A percentile compares a stretch with the other conserved stretches of the same genome.
Conservation (phyloP, 2,329 filamentous ascomycete species). For the Cordyceps cateniannulata region DNA sequence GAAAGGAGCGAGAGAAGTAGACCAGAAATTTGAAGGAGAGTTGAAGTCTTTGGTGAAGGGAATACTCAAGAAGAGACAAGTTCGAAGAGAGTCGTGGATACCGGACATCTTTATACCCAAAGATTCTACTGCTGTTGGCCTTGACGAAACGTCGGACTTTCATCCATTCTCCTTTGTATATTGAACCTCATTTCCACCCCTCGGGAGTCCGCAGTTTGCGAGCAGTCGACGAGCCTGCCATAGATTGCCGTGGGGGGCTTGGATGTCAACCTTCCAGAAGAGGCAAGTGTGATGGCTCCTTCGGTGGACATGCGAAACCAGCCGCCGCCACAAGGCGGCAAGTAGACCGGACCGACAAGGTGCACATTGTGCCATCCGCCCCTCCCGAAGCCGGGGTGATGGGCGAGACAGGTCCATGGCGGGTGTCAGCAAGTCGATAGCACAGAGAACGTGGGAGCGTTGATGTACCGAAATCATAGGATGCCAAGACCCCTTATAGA, state of each 20-base stretch:
- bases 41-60: background rate
- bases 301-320: too few relatives aligned
- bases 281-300: too few relatives aligned
- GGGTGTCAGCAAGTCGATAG: too few relatives aligned
- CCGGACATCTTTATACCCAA: background rate
- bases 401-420: too few relatives aligned
- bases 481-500: too few relatives aligned
- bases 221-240: background rate
- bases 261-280: background rate
- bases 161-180: background rate
- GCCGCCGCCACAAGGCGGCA: too few relatives aligned
- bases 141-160: background rate
- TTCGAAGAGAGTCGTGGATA: background rate
- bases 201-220: background rate
- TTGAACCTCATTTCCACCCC: background rate
- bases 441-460: too few relatives aligned
- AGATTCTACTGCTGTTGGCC: background rate
- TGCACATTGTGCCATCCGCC: too few relatives aligned
- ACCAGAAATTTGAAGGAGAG: background rate
- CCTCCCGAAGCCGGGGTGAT: too few relatives aligned
- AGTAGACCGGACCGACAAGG: too few relatives aligned
- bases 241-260: background rate
- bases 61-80: background rate
- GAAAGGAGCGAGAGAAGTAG: background rate
- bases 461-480: too few relatives aligned